A percentile compares a stretch with the other conserved stretches of the same genome.
phyloP scores from a whole-genome alignment of 2,329 filamentous ascomycete species.

The Beauveria asiatica region DNA sequence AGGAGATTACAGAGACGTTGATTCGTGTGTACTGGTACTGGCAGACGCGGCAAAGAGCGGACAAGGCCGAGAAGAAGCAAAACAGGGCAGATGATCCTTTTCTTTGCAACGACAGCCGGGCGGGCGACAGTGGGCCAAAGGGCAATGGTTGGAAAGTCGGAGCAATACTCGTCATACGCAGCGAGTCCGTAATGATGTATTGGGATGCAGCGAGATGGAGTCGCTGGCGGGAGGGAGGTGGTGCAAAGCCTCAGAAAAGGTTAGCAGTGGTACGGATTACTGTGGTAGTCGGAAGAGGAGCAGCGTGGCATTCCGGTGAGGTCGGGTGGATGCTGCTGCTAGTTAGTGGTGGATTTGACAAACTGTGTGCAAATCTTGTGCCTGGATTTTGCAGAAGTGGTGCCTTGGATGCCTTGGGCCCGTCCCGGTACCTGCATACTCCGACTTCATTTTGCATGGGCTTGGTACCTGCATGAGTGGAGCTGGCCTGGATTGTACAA shows the following conservation, averaged over 20 bases:
- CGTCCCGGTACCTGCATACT: slow-evolving; percentile 3
- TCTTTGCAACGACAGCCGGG: background rate
- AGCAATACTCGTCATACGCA: background rate
- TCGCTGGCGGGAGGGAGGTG: background rate
- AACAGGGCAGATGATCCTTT: background rate
- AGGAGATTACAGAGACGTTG: background rate
- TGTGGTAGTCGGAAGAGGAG: slow-evolving; percentile 3
- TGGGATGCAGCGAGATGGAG: background rate
- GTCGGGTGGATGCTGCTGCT: background rate
- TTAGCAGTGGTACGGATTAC: too few relatives aligned
- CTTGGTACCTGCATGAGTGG: slow-evolving; percentile 7
- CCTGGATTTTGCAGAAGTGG: background rate
- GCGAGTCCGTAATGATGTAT: background rate
- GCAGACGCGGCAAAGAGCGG: background rate
- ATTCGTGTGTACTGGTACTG: background rate
- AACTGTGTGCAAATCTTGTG: background rate
- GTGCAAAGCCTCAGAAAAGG: too few relatives aligned
- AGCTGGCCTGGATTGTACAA: background rate
- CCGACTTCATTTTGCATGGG: background rate
- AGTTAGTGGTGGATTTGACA: background rate
- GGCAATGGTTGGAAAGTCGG: too few relatives aligned
- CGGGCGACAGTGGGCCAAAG: background rate
- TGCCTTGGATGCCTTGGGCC: background rate
- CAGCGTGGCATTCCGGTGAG: slow-evolving; percentile 2
- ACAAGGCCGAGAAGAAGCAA: background rate